Percentiles rank a stretch among this genome's conserved stretches.
Conservation (phyloP, 495 filamentous ascomycete genomes). For the Neurospora sp. region DNA sequence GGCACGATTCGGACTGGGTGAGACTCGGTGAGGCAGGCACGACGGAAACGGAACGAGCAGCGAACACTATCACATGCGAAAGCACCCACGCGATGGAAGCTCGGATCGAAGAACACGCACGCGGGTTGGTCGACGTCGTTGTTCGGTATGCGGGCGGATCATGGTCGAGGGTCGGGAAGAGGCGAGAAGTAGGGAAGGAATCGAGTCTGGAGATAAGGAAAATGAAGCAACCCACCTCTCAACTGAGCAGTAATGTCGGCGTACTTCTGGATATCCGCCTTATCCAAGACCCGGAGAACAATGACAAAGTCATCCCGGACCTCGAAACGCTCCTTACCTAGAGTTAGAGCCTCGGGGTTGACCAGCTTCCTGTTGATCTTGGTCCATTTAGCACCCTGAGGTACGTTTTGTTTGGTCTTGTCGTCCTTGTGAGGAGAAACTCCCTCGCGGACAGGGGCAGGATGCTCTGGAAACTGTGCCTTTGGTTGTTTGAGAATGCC, state of each 20-base stretch:
- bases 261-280: conserved; percentile 74
- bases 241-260: conserved; percentile 65
- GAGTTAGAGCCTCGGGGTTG: conserved; percentile 68
- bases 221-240: conserved; percentile 47
- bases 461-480: conserved; percentile 69
- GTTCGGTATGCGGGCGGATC: background rate
- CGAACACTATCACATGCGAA: conserved; percentile 2
- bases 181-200: background rate
- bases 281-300: conserved; percentile 66
- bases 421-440: conserved; percentile 80
- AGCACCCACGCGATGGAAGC: background rate
- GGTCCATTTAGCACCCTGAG: conserved; percentile 73
- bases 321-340: conserved; percentile 72
- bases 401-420: conserved; percentile 61
- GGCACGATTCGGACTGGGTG: background rate
- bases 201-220: background rate
- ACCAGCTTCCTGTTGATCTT: conserved; percentile 78
- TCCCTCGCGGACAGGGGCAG: conserved; percentile 71
- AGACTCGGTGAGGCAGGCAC: background rate
- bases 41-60: background rate
- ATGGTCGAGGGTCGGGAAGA: background rate
- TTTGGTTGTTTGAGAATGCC: conserved; percentile 59
- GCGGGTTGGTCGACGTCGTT: background rate
- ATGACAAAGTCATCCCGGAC: conserved; percentile 77
- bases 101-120: conserved; percentile 2